Base-by-base conservation (phyloP, 2,329 filamentous ascomycete genomes). In the Epichloe uncinata region DNA sequence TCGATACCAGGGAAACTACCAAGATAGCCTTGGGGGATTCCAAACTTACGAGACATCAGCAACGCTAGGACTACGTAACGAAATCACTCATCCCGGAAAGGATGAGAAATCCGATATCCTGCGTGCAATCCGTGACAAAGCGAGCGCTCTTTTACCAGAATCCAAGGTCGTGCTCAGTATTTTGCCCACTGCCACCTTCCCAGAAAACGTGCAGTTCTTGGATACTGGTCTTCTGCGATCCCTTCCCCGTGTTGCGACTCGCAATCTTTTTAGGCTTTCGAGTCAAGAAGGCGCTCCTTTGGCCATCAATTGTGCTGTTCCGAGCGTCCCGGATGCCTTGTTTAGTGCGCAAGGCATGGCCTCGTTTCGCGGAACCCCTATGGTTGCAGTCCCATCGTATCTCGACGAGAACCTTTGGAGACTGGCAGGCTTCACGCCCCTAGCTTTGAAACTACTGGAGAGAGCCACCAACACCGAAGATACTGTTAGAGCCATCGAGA, bases 21-120 rank as follows among this genome's bases (percentile, higher is more conserved):
- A 98, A 66, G 93, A 98, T 61, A 93, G 88, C 57, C 75, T 98
- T 12, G 93, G 94, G 18, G 5, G 91, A 89, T 2, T 98, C 60
- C 89, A 97, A 62, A 98, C 94, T 0, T 98, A 98, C 62, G 82
- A 86, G 59, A 91, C 93, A 6, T 97, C 93, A 1, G 91, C 93
- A 8, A 83, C 87, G 49, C 71, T 98, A 38, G 93, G 94, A 52
- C 75, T 96, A 48, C 84, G 91, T 43, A 97, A 97, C 59, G 93
- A 98, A 61, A 80, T 89, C 48, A 75, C 95, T 37, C 87, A 95
- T 65, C 84, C 87, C 1, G 89, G 89, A 12, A 94, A 89, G 61
- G 88, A 95, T 56, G 88, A 95, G 53, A 82, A 79, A 45, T 97
- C 93, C 1, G 91, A 97, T 58, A 95, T 98, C 47, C 78, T 96